Conservation (phyloP, 2,329 filamentous ascomycete species). For the Penicillium hesseltinei region DNA sequence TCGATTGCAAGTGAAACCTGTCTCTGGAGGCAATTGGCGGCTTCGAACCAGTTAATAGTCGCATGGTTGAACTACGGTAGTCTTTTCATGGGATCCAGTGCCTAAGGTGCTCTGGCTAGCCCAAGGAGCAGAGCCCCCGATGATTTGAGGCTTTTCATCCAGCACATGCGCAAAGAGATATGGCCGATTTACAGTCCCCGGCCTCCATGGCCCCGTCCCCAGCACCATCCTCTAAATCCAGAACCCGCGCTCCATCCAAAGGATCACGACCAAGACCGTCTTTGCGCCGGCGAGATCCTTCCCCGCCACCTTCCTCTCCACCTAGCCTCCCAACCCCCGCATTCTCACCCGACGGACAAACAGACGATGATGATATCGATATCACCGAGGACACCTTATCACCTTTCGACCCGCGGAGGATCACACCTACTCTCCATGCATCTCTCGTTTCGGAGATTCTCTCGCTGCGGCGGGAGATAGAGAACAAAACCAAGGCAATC, state of each 20-base stretch:
- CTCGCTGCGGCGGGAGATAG: constrained; percentile 79
- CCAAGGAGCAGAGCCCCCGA: constrained; percentile 13
- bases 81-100: constrained; percentile 19
- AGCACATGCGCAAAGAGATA: constrained; percentile 18
- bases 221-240: constrained; percentile 53
- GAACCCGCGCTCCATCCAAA: constrained; percentile 17
- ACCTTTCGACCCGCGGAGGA: constrained; percentile 82
- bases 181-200: constrained; percentile 50
- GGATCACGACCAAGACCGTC: constrained; percentile 56
- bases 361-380: constrained; percentile 32
- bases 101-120: constrained; percentile 26
- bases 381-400: constrained; percentile 64
- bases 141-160: constrained; percentile 15
- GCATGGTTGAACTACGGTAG: constrained; percentile 23
- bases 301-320: constrained; percentile 64
- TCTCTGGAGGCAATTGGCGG: not conserved
- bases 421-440: constrained; percentile 92
- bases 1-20: not conserved
- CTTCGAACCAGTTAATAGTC: not conserved
- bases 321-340: constrained; percentile 51
- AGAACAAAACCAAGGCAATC: constrained; percentile 83
- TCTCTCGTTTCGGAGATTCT: constrained; percentile 94
- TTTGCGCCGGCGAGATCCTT: constrained; percentile 65
- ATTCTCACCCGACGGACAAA: constrained; percentile 38
- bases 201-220: constrained; percentile 61